Conservation (phyloP, 768 basidiomycete genomes). For the Boletus pseudo-olivaceus region DNA sequence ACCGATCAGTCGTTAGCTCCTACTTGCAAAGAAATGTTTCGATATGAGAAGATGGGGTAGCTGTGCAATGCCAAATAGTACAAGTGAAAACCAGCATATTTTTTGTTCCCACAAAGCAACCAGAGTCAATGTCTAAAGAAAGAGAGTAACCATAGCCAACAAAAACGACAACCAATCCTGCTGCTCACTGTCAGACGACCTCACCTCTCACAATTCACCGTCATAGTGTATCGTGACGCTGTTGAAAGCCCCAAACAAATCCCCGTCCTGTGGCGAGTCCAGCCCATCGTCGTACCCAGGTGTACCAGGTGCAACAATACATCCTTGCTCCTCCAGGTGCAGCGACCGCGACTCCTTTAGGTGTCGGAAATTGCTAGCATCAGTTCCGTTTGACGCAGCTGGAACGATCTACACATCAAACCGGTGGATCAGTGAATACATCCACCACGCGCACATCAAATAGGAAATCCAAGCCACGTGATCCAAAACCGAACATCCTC, state of each 20-base stretch:
- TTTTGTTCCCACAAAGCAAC: conserved; percentile 20
- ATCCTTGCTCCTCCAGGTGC: conserved; percentile 73
- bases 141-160: conserved; percentile 1
- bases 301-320: conserved; percentile 35
- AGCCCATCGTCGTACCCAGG: conserved; percentile 43
- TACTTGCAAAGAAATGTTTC: conserved; percentile 18
- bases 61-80: conserved; percentile 34
- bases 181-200: too few species aligned
- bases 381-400: conserved; percentile 64
- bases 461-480: conserved; percentile 12
- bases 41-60: conserved; percentile 15
- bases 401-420: conserved; percentile 68
- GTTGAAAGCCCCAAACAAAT: conserved; percentile 84
- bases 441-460: conserved; percentile 17
- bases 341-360: conserved; percentile 89
- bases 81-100: conserved; percentile 26
- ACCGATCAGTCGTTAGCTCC: too few species aligned
- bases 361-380: conserved; percentile 87
- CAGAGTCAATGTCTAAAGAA: conserved; percentile 20
- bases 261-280: conserved; percentile 46
- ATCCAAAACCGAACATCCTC: not conserved
- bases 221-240: conserved; percentile 88
- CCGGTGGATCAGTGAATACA: conserved; percentile 22
- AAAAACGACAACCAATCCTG: too few species aligned
- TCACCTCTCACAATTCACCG: conserved; percentile 58